These are phyloP conservation scores for Singerocomus inundabilis DNA, from an alignment of 1,284 basidiomycete genomes.

Conservation along the genomic window DNA sequence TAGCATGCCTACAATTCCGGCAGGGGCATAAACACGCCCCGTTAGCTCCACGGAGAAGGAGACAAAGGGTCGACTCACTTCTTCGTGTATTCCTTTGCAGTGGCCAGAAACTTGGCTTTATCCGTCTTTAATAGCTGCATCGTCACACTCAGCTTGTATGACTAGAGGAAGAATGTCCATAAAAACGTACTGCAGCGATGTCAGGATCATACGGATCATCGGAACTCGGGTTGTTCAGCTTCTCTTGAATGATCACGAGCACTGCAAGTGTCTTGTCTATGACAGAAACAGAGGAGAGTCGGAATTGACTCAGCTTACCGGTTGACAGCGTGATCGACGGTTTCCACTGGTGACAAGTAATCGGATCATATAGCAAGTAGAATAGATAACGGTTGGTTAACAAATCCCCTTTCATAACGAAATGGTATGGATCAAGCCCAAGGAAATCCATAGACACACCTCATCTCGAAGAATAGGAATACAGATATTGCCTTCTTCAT, in stretches of 20 bases:
- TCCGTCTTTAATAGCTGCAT: constrained; percentile 70
- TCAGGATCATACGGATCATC: constrained; percentile 90
- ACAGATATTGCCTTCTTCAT: constrained; percentile 85
- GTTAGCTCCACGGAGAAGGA: constrained; percentile 10
- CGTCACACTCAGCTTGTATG: not conserved
- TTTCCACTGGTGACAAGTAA: constrained; percentile 70
- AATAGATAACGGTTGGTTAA: constrained; percentile 2
- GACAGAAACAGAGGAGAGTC: constrained; percentile 2
- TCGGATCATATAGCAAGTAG: constrained; percentile 1
- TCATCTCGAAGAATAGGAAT: constrained; percentile 80
- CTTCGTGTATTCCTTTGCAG: constrained; percentile 79
- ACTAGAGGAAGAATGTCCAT: not conserved
- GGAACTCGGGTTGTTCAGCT: constrained; percentile 83
- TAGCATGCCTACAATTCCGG: constrained; percentile 23
- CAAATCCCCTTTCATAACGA: not conserved
- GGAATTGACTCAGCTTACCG: constrained; percentile 44
- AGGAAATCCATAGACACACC: constrained; percentile 44
- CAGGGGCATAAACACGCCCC: not conserved
- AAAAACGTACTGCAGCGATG: constrained; percentile 63
- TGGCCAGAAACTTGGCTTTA: constrained; percentile 63
- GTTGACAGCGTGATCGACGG: constrained; percentile 77
- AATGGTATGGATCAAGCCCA: not conserved
- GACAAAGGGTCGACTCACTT: constrained; percentile 47
- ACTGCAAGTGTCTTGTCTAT: constrained; percentile 46
- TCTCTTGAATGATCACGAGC: constrained; percentile 76